These are phyloP conservation scores for Aphanomyces euteiches DNA, from an alignment of 352 stramenopile genomes.

Conservation along the genomic window DNA sequence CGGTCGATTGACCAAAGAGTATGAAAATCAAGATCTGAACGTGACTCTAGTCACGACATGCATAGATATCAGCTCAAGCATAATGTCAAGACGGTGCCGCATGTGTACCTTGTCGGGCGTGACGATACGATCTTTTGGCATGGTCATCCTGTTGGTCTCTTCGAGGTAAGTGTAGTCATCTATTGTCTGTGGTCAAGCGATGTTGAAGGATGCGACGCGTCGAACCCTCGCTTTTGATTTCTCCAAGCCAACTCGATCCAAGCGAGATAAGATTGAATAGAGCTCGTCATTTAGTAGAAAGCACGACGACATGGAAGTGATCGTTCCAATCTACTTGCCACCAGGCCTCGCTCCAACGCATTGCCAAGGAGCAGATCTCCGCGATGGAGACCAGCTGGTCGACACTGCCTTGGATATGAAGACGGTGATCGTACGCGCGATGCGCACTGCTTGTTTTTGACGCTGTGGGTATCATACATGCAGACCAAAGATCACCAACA, in stretches of 20 bases:
- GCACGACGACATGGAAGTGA: no score
- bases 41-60: neutral
- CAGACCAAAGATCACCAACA: no score
- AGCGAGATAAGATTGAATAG: neutral
- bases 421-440: no score
- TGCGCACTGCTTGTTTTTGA: no score
- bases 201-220: constrained; percentile 12
- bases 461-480: no score
- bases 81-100: constrained; percentile 16
- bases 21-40: neutral
- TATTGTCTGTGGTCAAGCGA: neutral
- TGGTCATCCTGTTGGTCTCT: constrained; percentile 22
- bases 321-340: no score
- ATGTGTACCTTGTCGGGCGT: constrained; percentile 27
- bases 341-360: no score
- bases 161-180: neutral
- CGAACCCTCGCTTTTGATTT: constrained; percentile 24
- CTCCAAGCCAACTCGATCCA: constrained; percentile 1
- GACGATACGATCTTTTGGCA: constrained; percentile 30
- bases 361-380: no score
- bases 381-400: no score
- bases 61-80: constrained; percentile 23
- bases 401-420: no score
- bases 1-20: constrained; percentile 68
- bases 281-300: neutral